A percentile compares a stretch with the other conserved stretches of the same genome.
phyloP scores from a whole-genome alignment of 768 basidiomycete genomes.

The Lanmaoa pseudosensibilis region DNA sequence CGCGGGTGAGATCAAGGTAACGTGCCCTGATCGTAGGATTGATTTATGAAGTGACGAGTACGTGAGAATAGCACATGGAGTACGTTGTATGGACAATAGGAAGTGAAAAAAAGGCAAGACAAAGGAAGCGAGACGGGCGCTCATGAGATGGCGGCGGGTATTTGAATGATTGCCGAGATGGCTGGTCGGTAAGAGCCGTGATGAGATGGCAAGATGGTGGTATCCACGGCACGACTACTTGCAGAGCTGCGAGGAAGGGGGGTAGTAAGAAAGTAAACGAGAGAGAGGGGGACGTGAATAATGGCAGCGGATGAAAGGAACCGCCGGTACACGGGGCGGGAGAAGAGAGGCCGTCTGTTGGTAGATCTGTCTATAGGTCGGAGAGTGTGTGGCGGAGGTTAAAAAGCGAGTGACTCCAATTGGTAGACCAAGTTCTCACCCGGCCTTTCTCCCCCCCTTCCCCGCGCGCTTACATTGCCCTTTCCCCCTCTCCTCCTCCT shows the following conservation, averaged over 20 bases:
- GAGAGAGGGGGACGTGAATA: too few relatives aligned
- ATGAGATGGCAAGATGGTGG: slow-evolving; percentile 1
- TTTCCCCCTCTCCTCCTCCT: background rate
- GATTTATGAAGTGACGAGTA: background rate
- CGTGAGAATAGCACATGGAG: background rate
- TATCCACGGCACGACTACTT: background rate
- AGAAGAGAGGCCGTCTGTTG: background rate
- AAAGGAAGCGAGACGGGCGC: too few relatives aligned
- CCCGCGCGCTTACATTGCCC: slow-evolving; percentile 22
- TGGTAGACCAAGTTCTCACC: slow-evolving; percentile 29
- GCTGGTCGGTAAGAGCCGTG: slow-evolving; percentile 1
- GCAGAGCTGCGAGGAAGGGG: background rate
- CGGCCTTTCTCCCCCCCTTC: slow-evolving; percentile 15
- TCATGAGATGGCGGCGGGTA: too few relatives aligned
- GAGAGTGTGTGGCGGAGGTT: slow-evolving; percentile 30
- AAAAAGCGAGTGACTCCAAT: slow-evolving; percentile 28
- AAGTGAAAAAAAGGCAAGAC: background rate
- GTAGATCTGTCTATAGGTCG: slow-evolving; percentile 8
- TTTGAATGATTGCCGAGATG: slow-evolving; percentile 2
- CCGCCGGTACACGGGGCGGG: background rate
- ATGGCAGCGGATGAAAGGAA: background rate
- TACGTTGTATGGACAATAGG: background rate
- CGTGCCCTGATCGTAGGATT: background rate
- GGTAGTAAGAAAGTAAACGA: too few relatives aligned
- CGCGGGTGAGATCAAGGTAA: background rate